Evolutionary conservation across 164 flowering plant species (phyloP).

Genomic region (Taxillus chinensis): DNA sequence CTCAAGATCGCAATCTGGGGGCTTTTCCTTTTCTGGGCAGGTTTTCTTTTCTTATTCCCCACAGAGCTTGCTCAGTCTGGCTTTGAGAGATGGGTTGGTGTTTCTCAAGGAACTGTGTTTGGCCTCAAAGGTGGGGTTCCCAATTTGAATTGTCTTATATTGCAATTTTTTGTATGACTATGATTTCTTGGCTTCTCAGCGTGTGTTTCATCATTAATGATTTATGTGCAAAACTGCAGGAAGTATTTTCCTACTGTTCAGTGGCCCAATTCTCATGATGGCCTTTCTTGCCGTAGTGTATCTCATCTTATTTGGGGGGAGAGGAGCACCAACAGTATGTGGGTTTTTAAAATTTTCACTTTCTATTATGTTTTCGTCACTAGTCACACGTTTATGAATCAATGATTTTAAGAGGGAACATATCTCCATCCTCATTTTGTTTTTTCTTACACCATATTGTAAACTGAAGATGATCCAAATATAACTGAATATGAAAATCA

Average conservation of each 20-base stretch:
- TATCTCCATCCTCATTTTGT: no score
- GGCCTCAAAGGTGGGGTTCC: constrained; percentile 45
- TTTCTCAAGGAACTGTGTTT: constrained; percentile 28
- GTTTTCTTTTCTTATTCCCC: constrained; percentile 48
- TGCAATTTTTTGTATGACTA: not conserved
- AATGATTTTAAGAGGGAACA: no score
- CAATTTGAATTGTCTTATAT: not conserved
- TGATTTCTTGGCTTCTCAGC: not conserved
- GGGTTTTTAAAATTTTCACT: not conserved
- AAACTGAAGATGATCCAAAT: no score
- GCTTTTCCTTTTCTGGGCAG: constrained; percentile 48
- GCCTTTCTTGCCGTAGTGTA: constrained; percentile 41
- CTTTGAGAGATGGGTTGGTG: constrained; percentile 13
- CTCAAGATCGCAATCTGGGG: constrained; percentile 52
- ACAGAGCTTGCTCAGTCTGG: constrained; percentile 16
- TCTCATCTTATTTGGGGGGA: constrained; percentile 35
- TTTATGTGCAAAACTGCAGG: constrained; percentile 33
- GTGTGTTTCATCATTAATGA: not conserved
- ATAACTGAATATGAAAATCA: no score
- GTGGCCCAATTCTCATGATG: constrained; percentile 59
- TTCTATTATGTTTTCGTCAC: no score
- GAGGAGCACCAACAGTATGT: constrained; percentile 35
- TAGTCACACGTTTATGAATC: no score
- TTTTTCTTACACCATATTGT: no score
- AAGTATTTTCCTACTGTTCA: constrained; percentile 42